Percentiles rank a stretch among this genome's conserved stretches.
phyloP scores from a whole-genome alignment of 2,329 filamentous ascomycete genomes.

The Phaeophleospora eucalypticola region DNA sequence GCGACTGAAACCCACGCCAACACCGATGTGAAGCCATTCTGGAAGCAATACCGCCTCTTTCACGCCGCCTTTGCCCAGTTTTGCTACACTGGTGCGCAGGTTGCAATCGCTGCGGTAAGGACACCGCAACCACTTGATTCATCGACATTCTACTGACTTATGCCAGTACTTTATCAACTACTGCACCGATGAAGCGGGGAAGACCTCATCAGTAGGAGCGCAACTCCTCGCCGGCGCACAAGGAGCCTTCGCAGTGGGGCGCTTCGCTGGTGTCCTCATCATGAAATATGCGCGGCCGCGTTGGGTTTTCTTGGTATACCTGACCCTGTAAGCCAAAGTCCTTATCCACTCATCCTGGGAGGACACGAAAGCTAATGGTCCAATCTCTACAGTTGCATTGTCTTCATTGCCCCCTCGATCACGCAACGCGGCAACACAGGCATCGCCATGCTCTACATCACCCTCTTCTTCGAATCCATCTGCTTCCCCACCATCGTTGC shows the following conservation, averaged over 20 bases:
- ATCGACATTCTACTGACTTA: too few species aligned
- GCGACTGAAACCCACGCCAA: conserved; percentile 32
- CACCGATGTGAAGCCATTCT: conserved; percentile 47
- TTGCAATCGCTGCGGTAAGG: conserved; percentile 37
- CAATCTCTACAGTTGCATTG: conserved; percentile 39
- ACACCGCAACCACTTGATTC: not conserved
- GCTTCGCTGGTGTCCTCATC: conserved; percentile 63
- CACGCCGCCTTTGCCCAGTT: conserved; percentile 61
- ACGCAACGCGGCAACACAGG: conserved; percentile 49
- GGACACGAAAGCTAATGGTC: not conserved
- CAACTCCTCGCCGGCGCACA: conserved; percentile 72
- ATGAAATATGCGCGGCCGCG: conserved; percentile 66
- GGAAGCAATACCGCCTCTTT: conserved; percentile 66
- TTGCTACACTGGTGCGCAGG: conserved; percentile 73
- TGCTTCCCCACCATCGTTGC: conserved; percentile 80
- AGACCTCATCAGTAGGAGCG: conserved; percentile 36
- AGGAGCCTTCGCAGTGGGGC: conserved; percentile 66
- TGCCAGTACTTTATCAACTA: conserved; percentile 73
- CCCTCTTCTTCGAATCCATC: conserved; percentile 77
- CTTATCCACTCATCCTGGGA: not conserved
- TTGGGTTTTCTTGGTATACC: conserved; percentile 65
- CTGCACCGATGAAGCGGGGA: conserved; percentile 53
- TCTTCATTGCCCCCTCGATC: conserved; percentile 54
- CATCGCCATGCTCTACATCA: conserved; percentile 57
- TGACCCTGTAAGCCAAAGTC: conserved; percentile 41